Conservation (phyloP, 495 filamentous ascomycete species). For the Xylaria cubensis region DNA sequence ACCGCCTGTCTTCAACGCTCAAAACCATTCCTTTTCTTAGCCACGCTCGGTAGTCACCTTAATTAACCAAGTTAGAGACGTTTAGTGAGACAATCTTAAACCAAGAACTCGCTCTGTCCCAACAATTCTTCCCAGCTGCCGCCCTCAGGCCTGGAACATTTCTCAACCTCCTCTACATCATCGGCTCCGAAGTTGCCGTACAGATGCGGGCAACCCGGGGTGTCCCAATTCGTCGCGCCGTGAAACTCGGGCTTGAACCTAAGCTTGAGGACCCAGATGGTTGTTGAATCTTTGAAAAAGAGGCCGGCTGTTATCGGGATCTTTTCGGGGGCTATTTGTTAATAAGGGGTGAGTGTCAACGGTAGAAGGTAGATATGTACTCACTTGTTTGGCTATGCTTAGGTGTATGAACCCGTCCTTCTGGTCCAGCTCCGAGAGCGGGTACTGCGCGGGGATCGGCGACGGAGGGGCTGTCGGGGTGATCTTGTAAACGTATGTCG, state of each 20-base stretch:
- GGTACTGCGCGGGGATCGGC: conserved; percentile 55
- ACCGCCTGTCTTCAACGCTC: neutral
- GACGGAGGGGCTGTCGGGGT: conserved; percentile 49
- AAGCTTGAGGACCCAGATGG: conserved; percentile 56
- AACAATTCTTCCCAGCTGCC: conserved; percentile 45
- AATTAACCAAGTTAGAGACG: neutral
- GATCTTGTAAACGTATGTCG: conserved; percentile 60
- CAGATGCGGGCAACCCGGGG: conserved; percentile 53
- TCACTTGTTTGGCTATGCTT: conserved; percentile 54
- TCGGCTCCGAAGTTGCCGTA: conserved; percentile 55
- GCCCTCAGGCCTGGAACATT: conserved; percentile 36
- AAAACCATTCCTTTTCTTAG: neutral
- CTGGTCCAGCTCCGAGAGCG: conserved; percentile 57
- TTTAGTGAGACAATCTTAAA: neutral
- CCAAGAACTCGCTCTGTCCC: conserved; percentile 33
- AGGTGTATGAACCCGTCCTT: conserved; percentile 62
- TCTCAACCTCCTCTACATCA: conserved; percentile 44
- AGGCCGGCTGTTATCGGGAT: conserved; percentile 56
- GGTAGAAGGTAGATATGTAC: conserved; percentile 18
- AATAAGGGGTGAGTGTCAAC: neutral
- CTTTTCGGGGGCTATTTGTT: conserved; percentile 41
- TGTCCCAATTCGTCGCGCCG: conserved; percentile 53
- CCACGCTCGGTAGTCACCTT: neutral
- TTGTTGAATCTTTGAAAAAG: conserved; percentile 48
- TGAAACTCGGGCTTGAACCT: conserved; percentile 45